phyloP scores from a whole-genome alignment of 1,284 basidiomycete genomes.

The Coniferiporia weirii region DNA sequence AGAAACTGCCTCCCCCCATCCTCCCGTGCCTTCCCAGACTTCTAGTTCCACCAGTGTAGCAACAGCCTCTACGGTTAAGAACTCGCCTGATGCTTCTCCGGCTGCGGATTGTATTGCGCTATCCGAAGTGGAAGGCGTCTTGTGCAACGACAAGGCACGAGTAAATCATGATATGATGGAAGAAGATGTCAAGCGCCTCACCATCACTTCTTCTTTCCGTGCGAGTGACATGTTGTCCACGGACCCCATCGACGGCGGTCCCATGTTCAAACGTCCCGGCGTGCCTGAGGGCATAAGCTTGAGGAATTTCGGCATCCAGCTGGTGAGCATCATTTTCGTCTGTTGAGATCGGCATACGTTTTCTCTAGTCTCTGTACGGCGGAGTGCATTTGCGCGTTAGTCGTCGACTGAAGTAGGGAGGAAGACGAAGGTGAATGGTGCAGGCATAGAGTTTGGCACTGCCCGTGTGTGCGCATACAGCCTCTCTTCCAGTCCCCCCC shows the following conservation, averaged over 20 bases:
- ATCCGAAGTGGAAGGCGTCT: background rate
- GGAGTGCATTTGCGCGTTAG: background rate
- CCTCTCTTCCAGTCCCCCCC: background rate
- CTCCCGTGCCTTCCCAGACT: background rate
- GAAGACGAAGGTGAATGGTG: background rate
- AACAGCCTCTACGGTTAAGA: slow-evolving; percentile 2
- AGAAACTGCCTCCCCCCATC: background rate
- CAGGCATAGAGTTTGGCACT: no score
- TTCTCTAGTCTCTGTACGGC: background rate
- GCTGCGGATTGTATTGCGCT: background rate
- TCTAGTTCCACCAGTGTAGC: slow-evolving; percentile 1
- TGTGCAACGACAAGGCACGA: background rate
- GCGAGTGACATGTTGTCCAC: slow-evolving; percentile 34
- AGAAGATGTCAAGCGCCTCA: slow-evolving; percentile 3
- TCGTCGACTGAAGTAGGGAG: background rate
- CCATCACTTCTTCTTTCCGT: slow-evolving; percentile 33
- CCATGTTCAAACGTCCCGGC: slow-evolving; percentile 55
- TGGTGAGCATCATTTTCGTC: slow-evolving; percentile 44
- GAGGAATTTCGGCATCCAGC: slow-evolving; percentile 79
- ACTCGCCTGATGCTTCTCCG: background rate
- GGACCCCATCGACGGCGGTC: slow-evolving; percentile 36
- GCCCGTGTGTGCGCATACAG: background rate
- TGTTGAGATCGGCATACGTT: background rate
- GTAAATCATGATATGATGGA: background rate
- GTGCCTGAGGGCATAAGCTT: slow-evolving; percentile 73